phyloP scores from a whole-genome alignment of 2,329 filamentous ascomycete species.

The Trichoderma sp. region DNA sequence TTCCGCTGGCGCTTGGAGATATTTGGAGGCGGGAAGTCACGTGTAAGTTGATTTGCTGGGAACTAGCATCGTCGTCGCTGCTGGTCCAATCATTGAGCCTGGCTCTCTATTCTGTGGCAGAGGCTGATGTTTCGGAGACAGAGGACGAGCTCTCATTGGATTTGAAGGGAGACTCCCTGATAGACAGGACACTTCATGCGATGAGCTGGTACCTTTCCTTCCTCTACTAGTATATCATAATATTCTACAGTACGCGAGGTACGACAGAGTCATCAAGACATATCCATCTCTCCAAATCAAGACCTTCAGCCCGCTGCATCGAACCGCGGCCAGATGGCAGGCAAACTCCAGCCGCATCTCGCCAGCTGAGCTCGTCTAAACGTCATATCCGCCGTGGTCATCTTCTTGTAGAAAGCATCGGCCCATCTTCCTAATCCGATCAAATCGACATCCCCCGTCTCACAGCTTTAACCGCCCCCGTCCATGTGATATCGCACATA shows the following conservation, averaged over 20 bases:
- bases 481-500: constrained; percentile 25
- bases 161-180: no score
- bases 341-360: neutral
- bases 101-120: neutral
- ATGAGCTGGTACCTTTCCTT: no score
- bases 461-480: neutral
- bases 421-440: neutral
- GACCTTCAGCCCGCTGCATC: neutral
- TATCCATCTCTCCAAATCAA: neutral
- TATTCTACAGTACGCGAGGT: no score
- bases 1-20: constrained; percentile 18
- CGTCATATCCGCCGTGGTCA: neutral
- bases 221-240: no score
- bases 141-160: no score
- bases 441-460: neutral
- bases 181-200: neutral
- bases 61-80: neutral
- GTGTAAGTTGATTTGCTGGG: constrained; percentile 2
- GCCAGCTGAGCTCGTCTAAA: neutral
- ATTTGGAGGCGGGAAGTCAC: constrained; percentile 14
- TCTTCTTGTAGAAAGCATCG: neutral
- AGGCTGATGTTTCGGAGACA: no score
- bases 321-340: no score
- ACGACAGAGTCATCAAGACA: no score
- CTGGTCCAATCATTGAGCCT: constrained; percentile 24